phyloP scores from a whole-genome alignment of 495 filamentous ascomycete genomes.

The Aspergillus sparsus region DNA sequence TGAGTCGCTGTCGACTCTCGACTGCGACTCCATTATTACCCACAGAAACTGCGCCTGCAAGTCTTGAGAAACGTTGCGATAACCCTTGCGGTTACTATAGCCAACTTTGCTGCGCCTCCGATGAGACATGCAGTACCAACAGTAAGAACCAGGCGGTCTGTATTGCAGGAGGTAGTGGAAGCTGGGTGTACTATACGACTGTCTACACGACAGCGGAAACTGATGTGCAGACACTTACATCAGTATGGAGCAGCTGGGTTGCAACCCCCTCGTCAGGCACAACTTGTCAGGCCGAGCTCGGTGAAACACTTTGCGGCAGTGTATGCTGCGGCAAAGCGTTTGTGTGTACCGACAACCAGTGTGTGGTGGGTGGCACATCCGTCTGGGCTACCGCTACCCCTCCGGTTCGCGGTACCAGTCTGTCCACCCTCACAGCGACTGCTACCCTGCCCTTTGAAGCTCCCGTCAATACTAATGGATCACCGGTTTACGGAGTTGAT shows the following conservation, averaged over 20 bases:
- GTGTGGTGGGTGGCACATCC: slow-evolving; percentile 44
- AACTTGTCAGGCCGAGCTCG: slow-evolving; percentile 59
- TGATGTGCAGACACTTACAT: slow-evolving; percentile 63
- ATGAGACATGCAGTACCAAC: slow-evolving; percentile 65
- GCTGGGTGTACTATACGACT: slow-evolving; percentile 64
- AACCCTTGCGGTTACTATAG: slow-evolving; percentile 67
- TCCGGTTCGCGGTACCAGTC: slow-evolving; percentile 71
- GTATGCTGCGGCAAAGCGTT: slow-evolving; percentile 75
- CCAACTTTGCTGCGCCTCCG: slow-evolving; percentile 66
- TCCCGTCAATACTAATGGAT: slow-evolving; percentile 55
- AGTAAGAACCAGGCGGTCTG: slow-evolving; percentile 56
- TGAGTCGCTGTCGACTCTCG: slow-evolving; percentile 27
- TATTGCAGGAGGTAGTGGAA: slow-evolving; percentile 27
- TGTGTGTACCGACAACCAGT: slow-evolving; percentile 56
- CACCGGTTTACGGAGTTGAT: slow-evolving; percentile 47
- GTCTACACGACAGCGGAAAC: slow-evolving; percentile 66
- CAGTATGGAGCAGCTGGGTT: slow-evolving; percentile 60
- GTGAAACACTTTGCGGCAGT: slow-evolving; percentile 66
- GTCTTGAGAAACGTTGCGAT: slow-evolving; percentile 54
- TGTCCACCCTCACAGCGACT: slow-evolving; percentile 57
- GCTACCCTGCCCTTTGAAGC: slow-evolving; percentile 61
- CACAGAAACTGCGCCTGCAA: slow-evolving; percentile 21
- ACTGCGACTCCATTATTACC: slow-evolving; percentile 40
- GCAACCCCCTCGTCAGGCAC: slow-evolving; percentile 27
- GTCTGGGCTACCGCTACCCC: slow-evolving; percentile 49